phyloP scores from a whole-genome alignment of 805 yeast genomes.

The Saturnispora besseyi region DNA sequence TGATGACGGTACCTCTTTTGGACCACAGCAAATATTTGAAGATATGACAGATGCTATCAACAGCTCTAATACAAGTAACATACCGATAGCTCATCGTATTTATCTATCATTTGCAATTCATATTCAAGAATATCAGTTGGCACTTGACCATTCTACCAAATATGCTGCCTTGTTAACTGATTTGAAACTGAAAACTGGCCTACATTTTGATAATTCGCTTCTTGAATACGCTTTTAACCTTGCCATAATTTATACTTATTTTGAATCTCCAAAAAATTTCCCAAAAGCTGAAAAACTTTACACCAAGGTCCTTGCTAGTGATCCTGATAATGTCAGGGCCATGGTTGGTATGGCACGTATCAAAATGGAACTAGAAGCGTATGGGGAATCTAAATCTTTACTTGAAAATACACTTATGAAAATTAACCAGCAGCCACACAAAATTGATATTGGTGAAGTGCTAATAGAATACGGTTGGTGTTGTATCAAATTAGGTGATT shows the following conservation, averaged over 20 bases:
- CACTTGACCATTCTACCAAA: conserved; percentile 47
- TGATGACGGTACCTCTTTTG: background rate
- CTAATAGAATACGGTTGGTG: conserved; percentile 69
- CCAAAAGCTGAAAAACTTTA: conserved; percentile 64
- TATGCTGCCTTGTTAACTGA: conserved; percentile 51
- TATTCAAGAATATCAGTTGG: conserved; percentile 53
- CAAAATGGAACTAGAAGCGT: conserved; percentile 53
- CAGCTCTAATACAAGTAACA: conserved; percentile 19
- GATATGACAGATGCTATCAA: conserved; percentile 11
- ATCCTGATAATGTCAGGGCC: conserved; percentile 41
- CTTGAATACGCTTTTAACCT: conserved; percentile 53
- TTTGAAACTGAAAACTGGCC: conserved; percentile 37
- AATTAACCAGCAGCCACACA: conserved; percentile 33
- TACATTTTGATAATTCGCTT: conserved; percentile 41
- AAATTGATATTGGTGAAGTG: conserved; percentile 4
- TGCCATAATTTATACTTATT: conserved; percentile 71
- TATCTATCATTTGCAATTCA: conserved; percentile 51
- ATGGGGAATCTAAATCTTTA: conserved; percentile 43
- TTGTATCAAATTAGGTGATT: conserved; percentile 43
- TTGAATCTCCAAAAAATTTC: conserved; percentile 87
- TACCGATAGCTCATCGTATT: conserved; percentile 59
- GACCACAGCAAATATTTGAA: conserved; percentile 14
- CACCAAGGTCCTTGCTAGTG: conserved; percentile 43
- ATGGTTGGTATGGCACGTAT: conserved; percentile 77
- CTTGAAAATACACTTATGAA: conserved; percentile 37